Percentiles rank a stretch among this genome's conserved stretches.
Evolutionary conservation across 192 early-diverging fungal genomes (phyloP).

Genomic region (Umbelopsis isabellina): DNA sequence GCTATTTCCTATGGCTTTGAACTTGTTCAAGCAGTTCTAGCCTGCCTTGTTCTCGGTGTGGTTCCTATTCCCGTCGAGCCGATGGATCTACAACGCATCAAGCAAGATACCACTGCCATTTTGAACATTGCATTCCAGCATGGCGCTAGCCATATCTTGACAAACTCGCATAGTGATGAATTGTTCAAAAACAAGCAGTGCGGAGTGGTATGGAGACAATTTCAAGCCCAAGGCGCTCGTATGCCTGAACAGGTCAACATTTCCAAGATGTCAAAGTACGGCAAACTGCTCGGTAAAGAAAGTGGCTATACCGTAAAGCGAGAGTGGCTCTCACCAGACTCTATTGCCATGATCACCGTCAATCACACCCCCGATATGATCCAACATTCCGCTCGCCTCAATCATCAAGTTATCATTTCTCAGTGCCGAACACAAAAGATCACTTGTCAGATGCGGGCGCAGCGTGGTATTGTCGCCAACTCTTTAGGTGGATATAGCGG

Average conservation of each 20-base stretch:
- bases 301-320: slow-evolving; percentile 54
- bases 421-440: slow-evolving; percentile 67
- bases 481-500: slow-evolving; percentile 7
- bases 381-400: slow-evolving; percentile 47
- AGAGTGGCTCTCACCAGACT: slow-evolving; percentile 56
- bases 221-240: slow-evolving; percentile 34
- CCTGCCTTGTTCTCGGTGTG: slow-evolving; percentile 81
- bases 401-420: slow-evolving; percentile 57
- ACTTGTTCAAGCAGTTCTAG: slow-evolving; percentile 70
- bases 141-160: slow-evolving; percentile 58
- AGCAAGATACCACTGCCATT: slow-evolving; percentile 72
- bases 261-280: slow-evolving; percentile 68
- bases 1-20: slow-evolving; percentile 72
- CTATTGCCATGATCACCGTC: slow-evolving; percentile 63
- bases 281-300: slow-evolving; percentile 61
- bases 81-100: slow-evolving; percentile 62
- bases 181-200: slow-evolving; percentile 66
- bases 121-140: slow-evolving; percentile 67
- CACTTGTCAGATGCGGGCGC: slow-evolving; percentile 58
- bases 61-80: slow-evolving; percentile 72
- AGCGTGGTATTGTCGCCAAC: slow-evolving; percentile 45
- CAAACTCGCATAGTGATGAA: slow-evolving; percentile 67
- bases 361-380: slow-evolving; percentile 54
- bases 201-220: slow-evolving; percentile 57
- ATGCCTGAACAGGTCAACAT: slow-evolving; percentile 67